Percentiles rank a stretch among this genome's conserved stretches.
These are phyloP conservation scores for carrot (Daucus carota) DNA, from an alignment of 129 eudicot species.

Conservation along the genomic window DH1_v3.0 NC_030381.2:54767001-54767500, in stretches of 20 bases:
- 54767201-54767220: too few species aligned
- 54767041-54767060: constrained; percentile 22
- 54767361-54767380: constrained; percentile 71
- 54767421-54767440: constrained; percentile 63
- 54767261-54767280: too few species aligned
- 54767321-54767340: constrained; percentile 63
- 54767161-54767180: constrained; percentile 44
- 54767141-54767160: constrained; percentile 38
- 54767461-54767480: constrained; percentile 68
- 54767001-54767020: constrained; percentile 23
- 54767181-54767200: too few species aligned
- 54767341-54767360: constrained; percentile 61
- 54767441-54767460: constrained; percentile 74
- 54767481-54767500: constrained; percentile 46
- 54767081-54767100: constrained; percentile 16
- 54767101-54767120: constrained; percentile 29
- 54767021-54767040: constrained; percentile 35
- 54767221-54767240: too few species aligned
- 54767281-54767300: too few species aligned
- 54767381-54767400: constrained; percentile 68
- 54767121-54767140: constrained; percentile 9
- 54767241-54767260: too few species aligned
- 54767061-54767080: constrained; percentile 5
- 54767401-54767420: constrained; percentile 69
- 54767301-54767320: not conserved